phyloP scores from a whole-genome alignment of 1,284 basidiomycete species.

The Sanghuangporus weigelae region DNA sequence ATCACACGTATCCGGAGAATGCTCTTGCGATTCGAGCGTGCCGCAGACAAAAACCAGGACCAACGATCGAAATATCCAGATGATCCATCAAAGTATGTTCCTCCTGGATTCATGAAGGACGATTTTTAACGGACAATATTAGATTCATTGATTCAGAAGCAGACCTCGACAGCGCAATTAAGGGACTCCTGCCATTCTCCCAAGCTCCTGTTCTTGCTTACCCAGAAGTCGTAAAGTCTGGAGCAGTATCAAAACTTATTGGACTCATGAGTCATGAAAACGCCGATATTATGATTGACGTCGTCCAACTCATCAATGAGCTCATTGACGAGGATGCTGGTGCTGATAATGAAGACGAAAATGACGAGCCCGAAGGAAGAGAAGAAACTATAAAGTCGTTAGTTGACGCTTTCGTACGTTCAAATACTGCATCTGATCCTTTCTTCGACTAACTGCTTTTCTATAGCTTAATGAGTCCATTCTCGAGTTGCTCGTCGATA shows the following conservation, averaged over 20 bases:
- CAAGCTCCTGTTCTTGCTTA: conserved; percentile 84
- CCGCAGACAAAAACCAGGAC: conserved; percentile 91
- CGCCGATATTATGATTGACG: conserved; percentile 89
- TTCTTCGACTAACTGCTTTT: neutral
- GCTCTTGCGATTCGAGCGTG: conserved; percentile 80
- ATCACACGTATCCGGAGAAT: conserved; percentile 68
- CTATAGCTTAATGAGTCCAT: conserved; percentile 74
- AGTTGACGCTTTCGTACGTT: conserved; percentile 68
- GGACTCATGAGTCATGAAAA: conserved; percentile 92
- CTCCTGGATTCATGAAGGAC: neutral
- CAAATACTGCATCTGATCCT: neutral
- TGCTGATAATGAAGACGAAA: conserved; percentile 64
- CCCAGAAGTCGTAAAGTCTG: conserved; percentile 81
- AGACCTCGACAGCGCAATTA: conserved; percentile 84
- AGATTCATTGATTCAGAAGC: conserved; percentile 99
- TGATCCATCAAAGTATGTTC: conserved; percentile 79
- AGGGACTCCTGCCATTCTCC: conserved; percentile 84
- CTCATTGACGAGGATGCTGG: conserved; percentile 95
- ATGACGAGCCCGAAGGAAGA: conserved; percentile 55
- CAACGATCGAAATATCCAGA: conserved; percentile 88
- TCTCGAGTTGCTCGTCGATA: conserved; percentile 87
- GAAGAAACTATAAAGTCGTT: conserved; percentile 68
- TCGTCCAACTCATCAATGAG: conserved; percentile 88
- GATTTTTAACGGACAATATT: neutral
- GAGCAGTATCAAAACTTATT: conserved; percentile 64